These are phyloP conservation scores for Haplosporangium gracile DNA, from an alignment of 192 early-diverging fungal species.

Conservation along the genomic window DNA sequence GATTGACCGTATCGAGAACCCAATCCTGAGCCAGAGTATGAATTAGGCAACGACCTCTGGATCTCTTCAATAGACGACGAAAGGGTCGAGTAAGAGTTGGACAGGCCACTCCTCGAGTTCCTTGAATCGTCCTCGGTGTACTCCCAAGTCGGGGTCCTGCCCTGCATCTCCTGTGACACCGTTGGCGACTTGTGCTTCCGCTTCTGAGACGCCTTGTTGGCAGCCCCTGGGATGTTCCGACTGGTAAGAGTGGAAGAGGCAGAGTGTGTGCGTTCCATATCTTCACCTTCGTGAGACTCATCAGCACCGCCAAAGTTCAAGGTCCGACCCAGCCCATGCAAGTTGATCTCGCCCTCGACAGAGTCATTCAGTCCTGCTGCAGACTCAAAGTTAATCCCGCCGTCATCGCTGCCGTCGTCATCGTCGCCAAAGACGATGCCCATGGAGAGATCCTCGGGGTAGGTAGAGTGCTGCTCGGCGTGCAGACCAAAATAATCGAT, in stretches of 20 bases:
- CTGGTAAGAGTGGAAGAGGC: slow-evolving; percentile 40
- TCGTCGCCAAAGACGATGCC: slow-evolving; percentile 48
- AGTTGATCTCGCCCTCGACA: neutral
- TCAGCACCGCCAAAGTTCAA: neutral
- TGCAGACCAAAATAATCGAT: slow-evolving; percentile 45
- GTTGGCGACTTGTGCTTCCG: slow-evolving; percentile 39
- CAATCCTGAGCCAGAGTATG: slow-evolving; percentile 32
- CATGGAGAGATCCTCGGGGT: slow-evolving; percentile 49
- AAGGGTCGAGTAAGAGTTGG: slow-evolving; percentile 28
- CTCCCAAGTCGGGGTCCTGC: slow-evolving; percentile 28
- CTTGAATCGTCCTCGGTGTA: neutral
- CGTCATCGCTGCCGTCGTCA: slow-evolving; percentile 10
- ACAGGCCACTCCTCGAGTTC: slow-evolving; percentile 7
- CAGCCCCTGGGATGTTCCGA: slow-evolving; percentile 31
- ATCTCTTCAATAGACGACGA: slow-evolving; percentile 55
- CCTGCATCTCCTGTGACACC: slow-evolving; percentile 35
- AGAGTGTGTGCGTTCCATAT: slow-evolving; percentile 40
- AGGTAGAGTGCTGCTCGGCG: slow-evolving; percentile 19
- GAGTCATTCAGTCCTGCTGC: neutral
- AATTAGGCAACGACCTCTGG: slow-evolving; percentile 41
- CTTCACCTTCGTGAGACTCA: neutral
- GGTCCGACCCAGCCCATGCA: neutral
- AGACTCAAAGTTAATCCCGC: slow-evolving; percentile 26
- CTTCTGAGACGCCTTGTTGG: neutral
- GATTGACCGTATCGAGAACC: slow-evolving; percentile 34